Conservation (phyloP, 2,329 filamentous ascomycete genomes). For the Penicillium sp. region DNA sequence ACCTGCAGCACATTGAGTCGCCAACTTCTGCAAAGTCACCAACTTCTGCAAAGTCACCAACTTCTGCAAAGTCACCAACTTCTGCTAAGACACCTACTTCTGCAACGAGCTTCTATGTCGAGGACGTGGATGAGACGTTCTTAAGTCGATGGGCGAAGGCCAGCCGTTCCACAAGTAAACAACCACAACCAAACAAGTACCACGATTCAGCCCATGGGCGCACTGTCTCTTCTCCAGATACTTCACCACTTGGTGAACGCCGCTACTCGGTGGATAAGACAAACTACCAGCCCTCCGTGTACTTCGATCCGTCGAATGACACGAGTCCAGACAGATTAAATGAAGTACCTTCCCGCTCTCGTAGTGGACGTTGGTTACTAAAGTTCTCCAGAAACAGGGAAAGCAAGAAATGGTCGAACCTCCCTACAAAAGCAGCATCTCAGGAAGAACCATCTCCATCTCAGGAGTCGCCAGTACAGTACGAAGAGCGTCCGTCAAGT, state of each 20-base stretch:
- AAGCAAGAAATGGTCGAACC: slow-evolving; percentile 7
- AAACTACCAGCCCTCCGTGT: not conserved
- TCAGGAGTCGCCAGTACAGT: slow-evolving; percentile 8
- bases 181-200: not conserved
- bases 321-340: not conserved
- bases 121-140: slow-evolving; percentile 1
- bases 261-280: slow-evolving; percentile 1
- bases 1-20: not conserved
- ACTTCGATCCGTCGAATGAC: slow-evolving; percentile 1
- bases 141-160: not conserved
- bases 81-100: not conserved
- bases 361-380: slow-evolving; percentile 12
- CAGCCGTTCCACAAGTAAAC: not conserved
- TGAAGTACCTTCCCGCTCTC: slow-evolving; percentile 5
- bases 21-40: not conserved
- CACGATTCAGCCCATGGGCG: too few species aligned
- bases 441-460: slow-evolving; percentile 9
- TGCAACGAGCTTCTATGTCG: not conserved
- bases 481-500: slow-evolving; percentile 10
- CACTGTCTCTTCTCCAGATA: not conserved
- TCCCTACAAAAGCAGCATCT: slow-evolving; percentile 9
- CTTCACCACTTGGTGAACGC: not conserved
- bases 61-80: too few species aligned
- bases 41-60: not conserved
- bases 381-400: slow-evolving; percentile 14